These are phyloP conservation scores for Lophiostoma macrostomum DNA, from an alignment of 495 filamentous ascomycete species.

Conservation along the genomic window DNA sequence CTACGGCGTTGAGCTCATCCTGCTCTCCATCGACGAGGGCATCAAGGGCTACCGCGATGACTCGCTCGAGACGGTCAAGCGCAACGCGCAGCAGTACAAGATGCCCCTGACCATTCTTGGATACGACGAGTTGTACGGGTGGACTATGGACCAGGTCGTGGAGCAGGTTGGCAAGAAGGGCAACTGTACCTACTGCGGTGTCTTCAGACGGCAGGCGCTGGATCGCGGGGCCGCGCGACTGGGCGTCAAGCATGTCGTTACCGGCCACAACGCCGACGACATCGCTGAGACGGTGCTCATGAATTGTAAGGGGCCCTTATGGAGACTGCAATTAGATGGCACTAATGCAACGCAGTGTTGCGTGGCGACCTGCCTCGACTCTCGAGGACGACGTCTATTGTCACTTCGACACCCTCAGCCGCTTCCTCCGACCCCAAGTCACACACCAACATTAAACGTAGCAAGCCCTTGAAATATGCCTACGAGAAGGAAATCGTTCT, in stretches of 20 bases:
- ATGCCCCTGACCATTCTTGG: slow-evolving; percentile 89
- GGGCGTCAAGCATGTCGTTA: slow-evolving; percentile 91
- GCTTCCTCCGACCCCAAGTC: slow-evolving; percentile 53
- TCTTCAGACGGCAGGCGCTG: slow-evolving; percentile 90
- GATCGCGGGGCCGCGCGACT: slow-evolving; percentile 87
- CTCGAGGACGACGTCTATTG: slow-evolving; percentile 85
- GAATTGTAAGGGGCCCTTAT: slow-evolving; percentile 53
- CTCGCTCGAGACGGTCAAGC: slow-evolving; percentile 90
- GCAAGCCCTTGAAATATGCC: slow-evolving; percentile 95
- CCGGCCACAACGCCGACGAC: slow-evolving; percentile 96
- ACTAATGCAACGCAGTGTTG: slow-evolving; percentile 48
- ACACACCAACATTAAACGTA: slow-evolving; percentile 66
- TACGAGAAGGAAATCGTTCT: slow-evolving; percentile 99
- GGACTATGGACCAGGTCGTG: slow-evolving; percentile 99
- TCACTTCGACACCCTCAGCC: slow-evolving; percentile 62
- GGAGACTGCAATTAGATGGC: background rate
- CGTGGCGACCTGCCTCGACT: slow-evolving; percentile 86
- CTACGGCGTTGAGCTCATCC: slow-evolving; percentile 80
- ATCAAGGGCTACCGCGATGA: slow-evolving; percentile 97
- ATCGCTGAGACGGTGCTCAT: slow-evolving; percentile 98
- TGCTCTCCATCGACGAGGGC: slow-evolving; percentile 93
- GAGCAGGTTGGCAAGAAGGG: slow-evolving; percentile 95
- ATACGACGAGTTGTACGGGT: slow-evolving; percentile 93
- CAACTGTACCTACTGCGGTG: slow-evolving; percentile 98
- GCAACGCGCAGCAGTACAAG: slow-evolving; percentile 83